A percentile compares a stretch with the other conserved stretches of the same genome.
phyloP scores from a whole-genome alignment of 192 early-diverging fungal genomes.

The Funneliformis mosseae region DNA sequence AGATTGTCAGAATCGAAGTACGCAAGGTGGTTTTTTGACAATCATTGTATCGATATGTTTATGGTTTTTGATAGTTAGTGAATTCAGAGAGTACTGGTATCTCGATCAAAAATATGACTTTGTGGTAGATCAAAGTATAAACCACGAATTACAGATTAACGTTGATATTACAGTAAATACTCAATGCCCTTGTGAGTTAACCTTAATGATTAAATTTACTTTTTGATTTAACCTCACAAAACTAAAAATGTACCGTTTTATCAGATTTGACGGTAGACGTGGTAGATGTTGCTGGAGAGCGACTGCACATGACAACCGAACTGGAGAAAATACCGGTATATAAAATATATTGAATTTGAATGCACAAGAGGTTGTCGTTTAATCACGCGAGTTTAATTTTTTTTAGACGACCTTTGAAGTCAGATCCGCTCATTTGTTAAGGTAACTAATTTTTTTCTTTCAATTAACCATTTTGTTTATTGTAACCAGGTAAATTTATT shows the following conservation, averaged over 20 bases:
- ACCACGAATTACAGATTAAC: conserved; percentile 76
- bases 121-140: conserved; percentile 69
- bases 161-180: conserved; percentile 87
- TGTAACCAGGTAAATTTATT: neutral
- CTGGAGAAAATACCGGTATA: conserved; percentile 57
- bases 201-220: neutral
- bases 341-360: neutral
- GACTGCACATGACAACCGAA: conserved; percentile 56
- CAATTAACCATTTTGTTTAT: neutral
- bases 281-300: conserved; percentile 63
- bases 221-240: neutral
- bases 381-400: neutral
- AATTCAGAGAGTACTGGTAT: conserved; percentile 67
- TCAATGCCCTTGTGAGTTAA: conserved; percentile 57
- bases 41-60: conserved; percentile 69
- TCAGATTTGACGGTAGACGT: conserved; percentile 69
- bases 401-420: conserved; percentile 35
- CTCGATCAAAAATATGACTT: conserved; percentile 77
- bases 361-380: neutral
- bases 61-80: conserved; percentile 65
- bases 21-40: conserved; percentile 76
- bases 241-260: neutral
- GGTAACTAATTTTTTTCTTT: conserved; percentile 6
- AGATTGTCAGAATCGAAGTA: conserved; percentile 71
- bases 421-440: conserved; percentile 16